Percentiles rank a stretch among this genome's conserved stretches.
These are phyloP conservation scores for Telfairia occidentalis DNA, from an alignment of 331 rosid genomes.

Conservation along the genomic window DNA sequence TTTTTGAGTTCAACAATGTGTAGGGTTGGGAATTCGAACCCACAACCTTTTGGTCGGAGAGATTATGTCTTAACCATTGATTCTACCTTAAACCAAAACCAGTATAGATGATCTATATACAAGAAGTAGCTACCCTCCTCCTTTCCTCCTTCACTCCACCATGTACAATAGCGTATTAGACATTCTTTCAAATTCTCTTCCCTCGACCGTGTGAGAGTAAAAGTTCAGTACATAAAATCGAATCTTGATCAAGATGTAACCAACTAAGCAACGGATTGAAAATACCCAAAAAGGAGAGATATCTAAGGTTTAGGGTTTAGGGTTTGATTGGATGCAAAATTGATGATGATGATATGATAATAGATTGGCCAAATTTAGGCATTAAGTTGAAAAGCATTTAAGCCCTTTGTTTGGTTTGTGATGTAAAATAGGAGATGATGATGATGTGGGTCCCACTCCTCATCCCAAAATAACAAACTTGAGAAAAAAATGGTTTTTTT, in stretches of 20 bases:
- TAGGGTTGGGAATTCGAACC: too few species aligned
- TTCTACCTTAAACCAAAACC: too few species aligned
- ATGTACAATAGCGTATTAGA: too few species aligned
- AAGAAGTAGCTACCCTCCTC: too few species aligned
- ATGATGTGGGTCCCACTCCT: background rate
- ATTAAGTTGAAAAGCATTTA: background rate
- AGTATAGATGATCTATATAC: too few species aligned
- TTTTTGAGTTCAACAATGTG: too few species aligned
- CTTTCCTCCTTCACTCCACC: too few species aligned
- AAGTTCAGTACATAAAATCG: background rate
- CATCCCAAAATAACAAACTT: conserved; percentile 5
- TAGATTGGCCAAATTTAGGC: background rate
- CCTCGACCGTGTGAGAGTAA: background rate
- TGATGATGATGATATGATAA: background rate
- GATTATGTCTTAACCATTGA: too few species aligned
- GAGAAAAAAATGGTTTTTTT: too few species aligned
- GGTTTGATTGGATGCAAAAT: background rate
- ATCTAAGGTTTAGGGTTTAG: background rate
- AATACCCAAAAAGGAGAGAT: background rate
- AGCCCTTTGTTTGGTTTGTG: background rate
- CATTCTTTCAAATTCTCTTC: too few species aligned
- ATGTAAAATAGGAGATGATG: background rate
- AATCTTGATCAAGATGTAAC: background rate
- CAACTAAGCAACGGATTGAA: background rate
- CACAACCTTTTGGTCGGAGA: too few species aligned